Conservation (phyloP, 2,329 filamentous ascomycete genomes). For the Stromatinia cepivora region DNA sequence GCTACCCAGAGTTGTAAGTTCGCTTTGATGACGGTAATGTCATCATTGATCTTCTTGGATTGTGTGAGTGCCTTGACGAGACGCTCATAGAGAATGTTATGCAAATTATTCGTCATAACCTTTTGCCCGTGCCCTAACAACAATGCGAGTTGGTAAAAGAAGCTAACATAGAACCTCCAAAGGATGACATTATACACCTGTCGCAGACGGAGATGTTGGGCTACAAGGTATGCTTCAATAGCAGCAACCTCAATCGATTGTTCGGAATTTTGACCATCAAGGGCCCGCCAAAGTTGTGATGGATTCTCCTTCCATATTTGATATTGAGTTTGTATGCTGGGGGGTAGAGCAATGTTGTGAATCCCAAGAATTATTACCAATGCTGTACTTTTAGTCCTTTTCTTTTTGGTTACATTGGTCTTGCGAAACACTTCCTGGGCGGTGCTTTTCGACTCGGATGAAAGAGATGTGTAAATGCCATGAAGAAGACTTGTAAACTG, state of each 20-base stretch:
- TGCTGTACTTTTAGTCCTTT: background rate
- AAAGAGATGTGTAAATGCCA: background rate
- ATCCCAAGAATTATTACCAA: background rate
- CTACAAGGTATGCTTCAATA: conserved; percentile 1
- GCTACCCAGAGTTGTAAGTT: background rate
- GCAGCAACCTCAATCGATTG: background rate
- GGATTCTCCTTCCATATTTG: conserved; percentile 8
- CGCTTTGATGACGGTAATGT: background rate
- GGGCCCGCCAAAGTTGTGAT: background rate
- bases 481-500: conserved; percentile 1
- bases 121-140: background rate
- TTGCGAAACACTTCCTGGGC: background rate
- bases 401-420: background rate
- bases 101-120: background rate
- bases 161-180: background rate
- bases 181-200: background rate
- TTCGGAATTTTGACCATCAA: background rate
- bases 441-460: background rate
- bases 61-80: background rate
- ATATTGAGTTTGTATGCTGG: background rate
- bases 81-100: background rate
- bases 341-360: background rate
- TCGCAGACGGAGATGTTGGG: background rate
- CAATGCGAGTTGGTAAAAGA: background rate
- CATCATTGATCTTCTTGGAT: background rate